Percentiles rank a stretch among this genome's conserved stretches.
Evolutionary conservation across 768 basidiomycete genomes (phyloP).

Genomic region (Termitomyces titanicus): DNA sequence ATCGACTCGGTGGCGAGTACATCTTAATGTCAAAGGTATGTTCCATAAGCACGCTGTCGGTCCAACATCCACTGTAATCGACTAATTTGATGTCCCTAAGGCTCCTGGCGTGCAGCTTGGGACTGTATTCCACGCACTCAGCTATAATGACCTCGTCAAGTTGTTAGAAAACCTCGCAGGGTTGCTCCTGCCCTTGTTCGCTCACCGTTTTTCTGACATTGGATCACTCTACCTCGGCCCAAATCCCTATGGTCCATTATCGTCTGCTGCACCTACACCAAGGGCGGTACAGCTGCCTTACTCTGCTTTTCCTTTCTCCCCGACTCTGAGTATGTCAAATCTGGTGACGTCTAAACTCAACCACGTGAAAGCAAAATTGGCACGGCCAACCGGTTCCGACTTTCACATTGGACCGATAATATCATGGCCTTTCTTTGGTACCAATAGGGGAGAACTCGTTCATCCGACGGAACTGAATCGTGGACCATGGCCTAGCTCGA

Average conservation of each 20-base stretch:
- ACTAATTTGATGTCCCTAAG: constrained; percentile 30
- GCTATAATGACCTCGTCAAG: constrained; percentile 58
- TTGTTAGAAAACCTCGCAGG: constrained; percentile 67
- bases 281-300: constrained; percentile 36
- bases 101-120: constrained; percentile 71
- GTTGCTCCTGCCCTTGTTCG: constrained; percentile 69
- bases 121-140: constrained; percentile 66
- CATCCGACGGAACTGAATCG: constrained; percentile 71
- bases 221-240: constrained; percentile 70
- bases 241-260: constrained; percentile 25
- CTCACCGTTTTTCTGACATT: constrained; percentile 71
- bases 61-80: constrained; percentile 4
- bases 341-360: constrained; percentile 17
- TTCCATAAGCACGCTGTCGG: constrained; percentile 7
- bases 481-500: constrained; percentile 70
- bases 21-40: constrained; percentile 84
- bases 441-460: constrained; percentile 67
- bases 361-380: constrained; percentile 10
- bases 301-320: constrained; percentile 42
- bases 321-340: constrained; percentile 31
- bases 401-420: constrained; percentile 78
- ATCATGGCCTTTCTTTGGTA: constrained; percentile 90
- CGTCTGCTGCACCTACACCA: constrained; percentile 41
- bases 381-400: constrained; percentile 22
- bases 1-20: constrained; percentile 81